Conservation (phyloP, 2,329 filamentous ascomycete species). For the Fusarium verrucosum region DNA sequence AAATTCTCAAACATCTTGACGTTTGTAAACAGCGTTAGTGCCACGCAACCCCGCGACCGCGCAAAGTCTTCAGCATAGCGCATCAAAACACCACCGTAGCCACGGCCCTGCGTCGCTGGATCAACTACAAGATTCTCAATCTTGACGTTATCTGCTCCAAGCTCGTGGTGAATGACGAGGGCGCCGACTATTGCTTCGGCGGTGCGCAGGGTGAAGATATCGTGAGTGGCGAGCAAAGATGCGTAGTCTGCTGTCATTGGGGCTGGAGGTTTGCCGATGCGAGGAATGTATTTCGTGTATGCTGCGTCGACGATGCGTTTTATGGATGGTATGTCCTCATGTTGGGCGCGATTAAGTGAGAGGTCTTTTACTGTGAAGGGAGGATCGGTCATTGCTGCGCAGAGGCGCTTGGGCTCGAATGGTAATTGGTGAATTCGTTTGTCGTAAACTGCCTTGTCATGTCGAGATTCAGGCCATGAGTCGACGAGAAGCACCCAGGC, state of each 20-base stretch:
- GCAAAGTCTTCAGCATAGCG: constrained; percentile 46
- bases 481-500: too few species aligned
- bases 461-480: too few species aligned
- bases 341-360: not conserved
- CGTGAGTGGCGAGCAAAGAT: constrained; percentile 41
- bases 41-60: constrained; percentile 29
- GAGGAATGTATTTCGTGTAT: constrained; percentile 49
- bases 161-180: constrained; percentile 38
- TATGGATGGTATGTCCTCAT: constrained; percentile 43
- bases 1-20: constrained; percentile 51
- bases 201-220: constrained; percentile 40
- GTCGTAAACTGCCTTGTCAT: too few species aligned
- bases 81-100: constrained; percentile 47
- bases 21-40: constrained; percentile 48
- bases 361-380: not conserved
- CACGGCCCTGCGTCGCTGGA: constrained; percentile 45
- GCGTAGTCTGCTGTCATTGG: constrained; percentile 51
- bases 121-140: constrained; percentile 46
- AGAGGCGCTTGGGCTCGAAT: too few species aligned
- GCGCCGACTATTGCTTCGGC: constrained; percentile 42
- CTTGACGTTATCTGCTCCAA: constrained; percentile 29
- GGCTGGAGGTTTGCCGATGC: constrained; percentile 49
- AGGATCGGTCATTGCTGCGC: not conserved
- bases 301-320: constrained; percentile 45
- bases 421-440: too few species aligned